phyloP scores from a whole-genome alignment of 768 basidiomycete genomes.

The Russula abietina region DNA sequence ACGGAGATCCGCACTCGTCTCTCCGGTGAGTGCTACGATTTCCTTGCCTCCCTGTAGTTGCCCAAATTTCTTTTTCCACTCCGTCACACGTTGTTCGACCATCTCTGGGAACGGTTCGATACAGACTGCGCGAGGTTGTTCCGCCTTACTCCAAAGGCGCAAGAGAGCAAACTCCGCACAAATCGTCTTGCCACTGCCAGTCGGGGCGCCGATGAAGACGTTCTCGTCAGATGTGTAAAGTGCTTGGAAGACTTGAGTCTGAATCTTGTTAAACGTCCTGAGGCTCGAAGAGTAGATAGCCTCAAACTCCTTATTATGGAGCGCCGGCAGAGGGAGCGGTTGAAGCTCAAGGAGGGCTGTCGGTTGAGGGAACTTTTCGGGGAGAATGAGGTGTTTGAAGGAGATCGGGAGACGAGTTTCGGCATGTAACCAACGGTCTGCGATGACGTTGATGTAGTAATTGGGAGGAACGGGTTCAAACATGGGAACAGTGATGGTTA shows the following conservation, averaged over 20 bases:
- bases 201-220: constrained; percentile 95
- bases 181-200: constrained; percentile 95
- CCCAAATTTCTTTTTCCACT: constrained; percentile 85
- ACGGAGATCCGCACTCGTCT: constrained; percentile 86
- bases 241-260: constrained; percentile 98
- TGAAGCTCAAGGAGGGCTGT: constrained; percentile 93
- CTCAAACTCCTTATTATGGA: constrained; percentile 93
- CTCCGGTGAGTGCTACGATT: constrained; percentile 89
- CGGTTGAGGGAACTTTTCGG: constrained; percentile 91
- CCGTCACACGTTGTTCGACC: constrained; percentile 84
- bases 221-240: constrained; percentile 96
- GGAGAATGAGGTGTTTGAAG: constrained; percentile 96
- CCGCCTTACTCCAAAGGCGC: too few species aligned
- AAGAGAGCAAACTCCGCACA: constrained; percentile 95
- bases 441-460: constrained; percentile 93
- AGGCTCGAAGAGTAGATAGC: constrained; percentile 75
- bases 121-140: constrained; percentile 79
- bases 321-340: constrained; percentile 77
- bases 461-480: constrained; percentile 97
- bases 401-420: constrained; percentile 93
- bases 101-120: constrained; percentile 97
- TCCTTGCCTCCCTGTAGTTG: constrained; percentile 86
- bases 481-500: constrained; percentile 94
- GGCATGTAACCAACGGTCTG: constrained; percentile 93
- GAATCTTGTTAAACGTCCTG: constrained; percentile 94